Conservation (phyloP, 73 alveolate species). For the Uronychia setigera region DNA sequence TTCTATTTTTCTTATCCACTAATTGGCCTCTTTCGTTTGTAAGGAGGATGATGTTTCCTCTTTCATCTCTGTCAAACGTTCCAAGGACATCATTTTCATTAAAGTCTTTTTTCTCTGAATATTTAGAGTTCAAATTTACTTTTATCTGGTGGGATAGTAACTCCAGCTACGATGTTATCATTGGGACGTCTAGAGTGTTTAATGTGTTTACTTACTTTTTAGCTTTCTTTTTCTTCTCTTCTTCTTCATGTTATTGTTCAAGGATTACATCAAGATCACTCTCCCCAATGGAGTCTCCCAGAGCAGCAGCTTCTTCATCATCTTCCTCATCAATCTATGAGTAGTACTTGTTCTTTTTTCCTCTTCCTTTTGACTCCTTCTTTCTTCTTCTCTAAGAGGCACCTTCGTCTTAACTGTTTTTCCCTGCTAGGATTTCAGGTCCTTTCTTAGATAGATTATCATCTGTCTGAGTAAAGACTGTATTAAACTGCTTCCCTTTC, state of each 20-base stretch:
- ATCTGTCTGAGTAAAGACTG: background rate
- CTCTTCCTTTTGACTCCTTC: background rate
- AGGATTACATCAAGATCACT: background rate
- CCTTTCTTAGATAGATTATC: background rate
- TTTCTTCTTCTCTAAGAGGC: background rate
- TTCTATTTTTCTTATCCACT: conserved; percentile 53
- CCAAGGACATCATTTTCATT: conserved; percentile 8
- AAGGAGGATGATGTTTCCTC: conserved; percentile 5
- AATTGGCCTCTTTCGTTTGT: conserved; percentile 42
- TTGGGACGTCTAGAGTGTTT: background rate
- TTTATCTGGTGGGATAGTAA: background rate
- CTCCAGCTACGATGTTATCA: background rate
- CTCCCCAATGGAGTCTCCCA: conserved; percentile 6
- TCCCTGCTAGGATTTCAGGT: background rate
- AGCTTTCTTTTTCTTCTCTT: conserved; percentile 6
- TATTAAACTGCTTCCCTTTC: background rate
- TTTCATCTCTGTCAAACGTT: conserved; percentile 10
- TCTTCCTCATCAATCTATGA: conserved; percentile 3
- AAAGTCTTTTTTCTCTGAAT: background rate
- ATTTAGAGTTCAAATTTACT: background rate
- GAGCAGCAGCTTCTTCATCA: conserved; percentile 2
- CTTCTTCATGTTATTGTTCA: conserved; percentile 7
- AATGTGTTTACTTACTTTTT: background rate
- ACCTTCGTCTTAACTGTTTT: background rate
- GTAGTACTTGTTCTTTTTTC: conserved; percentile 8